Percentiles rank a stretch among this genome's conserved stretches.
These are phyloP conservation scores for Solanum sparsipilum DNA, from an alignment of 257 asterid species.

Conservation along the genomic window DNA sequence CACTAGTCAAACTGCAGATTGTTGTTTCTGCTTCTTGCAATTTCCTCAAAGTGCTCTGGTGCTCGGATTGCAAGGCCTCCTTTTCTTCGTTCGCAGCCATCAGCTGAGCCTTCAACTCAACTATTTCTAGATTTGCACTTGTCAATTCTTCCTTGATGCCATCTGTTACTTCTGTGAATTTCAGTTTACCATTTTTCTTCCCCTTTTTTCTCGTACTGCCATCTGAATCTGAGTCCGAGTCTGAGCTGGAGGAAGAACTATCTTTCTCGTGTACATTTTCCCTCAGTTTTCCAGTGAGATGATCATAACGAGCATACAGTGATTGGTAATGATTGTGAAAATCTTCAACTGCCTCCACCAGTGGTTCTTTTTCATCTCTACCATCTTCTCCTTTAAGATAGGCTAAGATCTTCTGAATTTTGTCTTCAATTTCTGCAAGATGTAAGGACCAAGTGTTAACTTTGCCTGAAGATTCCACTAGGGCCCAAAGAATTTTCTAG, in stretches of 20 bases:
- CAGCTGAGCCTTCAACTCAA: constrained; percentile 44
- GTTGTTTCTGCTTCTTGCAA: constrained; percentile 35
- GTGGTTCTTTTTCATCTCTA: constrained; percentile 38
- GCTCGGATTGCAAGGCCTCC: constrained; percentile 36
- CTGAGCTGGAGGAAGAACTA: constrained; percentile 63
- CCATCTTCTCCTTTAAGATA: constrained; percentile 39
- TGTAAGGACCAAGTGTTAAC: not conserved
- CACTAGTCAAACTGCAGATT: constrained; percentile 29
- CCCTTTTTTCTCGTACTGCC: constrained; percentile 28
- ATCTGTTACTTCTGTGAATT: constrained; percentile 17
- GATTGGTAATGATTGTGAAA: constrained; percentile 58
- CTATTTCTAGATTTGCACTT: constrained; percentile 47
- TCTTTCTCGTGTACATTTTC: constrained; percentile 36
- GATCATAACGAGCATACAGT: constrained; percentile 61
- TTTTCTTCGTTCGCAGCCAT: constrained; percentile 35
- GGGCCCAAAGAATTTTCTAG: not conserved
- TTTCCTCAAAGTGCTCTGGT: constrained; percentile 30
- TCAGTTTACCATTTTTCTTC: constrained; percentile 38
- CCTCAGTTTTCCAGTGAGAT: constrained; percentile 63
- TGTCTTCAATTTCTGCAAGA: constrained; percentile 63
- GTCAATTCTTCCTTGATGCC: constrained; percentile 39
- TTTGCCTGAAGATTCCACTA: not conserved
- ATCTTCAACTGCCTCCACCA: constrained; percentile 45
- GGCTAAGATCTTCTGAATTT: constrained; percentile 58
- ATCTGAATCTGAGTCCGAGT: constrained; percentile 58